Conservation (phyloP, 2,329 filamentous ascomycete species). For the Orbilia brochopaga region DNA sequence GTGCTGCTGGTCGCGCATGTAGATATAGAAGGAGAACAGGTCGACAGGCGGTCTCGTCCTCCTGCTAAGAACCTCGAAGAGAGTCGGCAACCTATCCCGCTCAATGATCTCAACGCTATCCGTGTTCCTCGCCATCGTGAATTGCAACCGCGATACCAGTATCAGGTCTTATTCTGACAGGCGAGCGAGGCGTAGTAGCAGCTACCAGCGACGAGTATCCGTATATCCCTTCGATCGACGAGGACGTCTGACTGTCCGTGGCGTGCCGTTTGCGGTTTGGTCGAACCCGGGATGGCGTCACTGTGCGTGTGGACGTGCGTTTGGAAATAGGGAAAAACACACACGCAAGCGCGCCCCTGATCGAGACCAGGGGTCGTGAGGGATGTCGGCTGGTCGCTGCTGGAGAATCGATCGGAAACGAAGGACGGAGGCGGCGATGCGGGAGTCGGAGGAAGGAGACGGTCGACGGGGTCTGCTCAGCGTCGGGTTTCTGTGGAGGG, state of each 20-base stretch:
- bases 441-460: background rate
- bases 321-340: background rate
- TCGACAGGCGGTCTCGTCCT: constrained; percentile 95
- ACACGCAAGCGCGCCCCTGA: constrained; percentile 46
- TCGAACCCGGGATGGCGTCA: constrained; percentile 32
- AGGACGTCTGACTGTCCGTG: constrained; percentile 14
- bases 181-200: constrained; percentile 15
- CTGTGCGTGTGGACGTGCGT: constrained; percentile 20
- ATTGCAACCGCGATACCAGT: constrained; percentile 13
- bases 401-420: constrained; percentile 25
- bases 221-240: too few relatives aligned
- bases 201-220: constrained; percentile 13
- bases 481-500: constrained; percentile 24
- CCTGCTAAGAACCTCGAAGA: constrained; percentile 93
- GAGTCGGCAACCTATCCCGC: constrained; percentile 86
- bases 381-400: constrained; percentile 7
- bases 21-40: constrained; percentile 98
- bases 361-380: constrained; percentile 9
- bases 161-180: constrained; percentile 33
- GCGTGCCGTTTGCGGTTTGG: constrained; percentile 26
- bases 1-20: constrained; percentile 97
- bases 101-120: constrained; percentile 51
- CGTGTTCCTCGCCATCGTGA: constrained; percentile 44
- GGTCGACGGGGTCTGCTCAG: constrained; percentile 25
- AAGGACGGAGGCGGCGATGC: constrained; percentile 19